Conservation (phyloP, 192 early-diverging fungal species). For the Lobosporangium transversale region DNA sequence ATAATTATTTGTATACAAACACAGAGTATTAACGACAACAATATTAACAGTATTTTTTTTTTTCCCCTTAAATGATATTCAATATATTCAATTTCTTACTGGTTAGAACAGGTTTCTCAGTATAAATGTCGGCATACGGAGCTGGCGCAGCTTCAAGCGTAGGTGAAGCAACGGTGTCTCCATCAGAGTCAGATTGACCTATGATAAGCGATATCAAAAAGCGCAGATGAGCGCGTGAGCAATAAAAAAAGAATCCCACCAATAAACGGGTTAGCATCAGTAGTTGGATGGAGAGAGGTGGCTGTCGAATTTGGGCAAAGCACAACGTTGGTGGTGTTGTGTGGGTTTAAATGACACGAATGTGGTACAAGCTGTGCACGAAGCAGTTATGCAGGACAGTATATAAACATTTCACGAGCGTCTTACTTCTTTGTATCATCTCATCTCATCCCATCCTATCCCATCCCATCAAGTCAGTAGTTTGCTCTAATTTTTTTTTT, state of each 20-base stretch:
- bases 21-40: too few species aligned
- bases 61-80: too few species aligned
- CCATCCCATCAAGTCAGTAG: background rate
- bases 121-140: constrained; percentile 19
- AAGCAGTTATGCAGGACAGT: too few species aligned
- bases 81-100: too few species aligned
- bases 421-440: too few species aligned
- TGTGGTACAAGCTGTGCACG: too few species aligned
- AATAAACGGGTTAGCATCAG: background rate
- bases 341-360: background rate
- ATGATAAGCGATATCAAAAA: background rate
- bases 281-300: background rate
- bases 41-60: too few species aligned
- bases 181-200: constrained; percentile 51
- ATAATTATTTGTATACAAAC: too few species aligned
- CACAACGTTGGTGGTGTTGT: background rate
- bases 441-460: too few species aligned
- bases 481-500: background rate
- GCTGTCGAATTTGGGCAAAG: background rate
- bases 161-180: constrained; percentile 40
- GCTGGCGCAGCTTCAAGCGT: constrained; percentile 3
- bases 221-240: too few species aligned
- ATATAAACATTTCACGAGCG: too few species aligned
- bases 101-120: constrained; percentile 37
- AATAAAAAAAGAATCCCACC: background rate